Evolutionary conservation across 495 filamentous ascomycete genomes (phyloP).

Genomic region (Acidomyces sp.): DNA sequence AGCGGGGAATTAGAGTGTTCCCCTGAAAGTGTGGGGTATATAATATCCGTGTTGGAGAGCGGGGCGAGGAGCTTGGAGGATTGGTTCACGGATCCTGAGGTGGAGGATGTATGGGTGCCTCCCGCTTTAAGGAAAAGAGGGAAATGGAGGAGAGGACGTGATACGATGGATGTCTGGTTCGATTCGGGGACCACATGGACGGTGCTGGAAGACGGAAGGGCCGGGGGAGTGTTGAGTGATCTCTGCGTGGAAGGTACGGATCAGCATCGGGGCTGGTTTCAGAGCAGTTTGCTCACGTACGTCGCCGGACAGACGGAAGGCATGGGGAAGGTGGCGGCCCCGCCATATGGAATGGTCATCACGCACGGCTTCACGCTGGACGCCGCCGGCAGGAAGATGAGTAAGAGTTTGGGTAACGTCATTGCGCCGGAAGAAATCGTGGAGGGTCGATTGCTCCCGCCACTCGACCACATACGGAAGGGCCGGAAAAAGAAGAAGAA

Average conservation of each 20-base stretch:
- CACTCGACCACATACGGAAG: conserved; percentile 41
- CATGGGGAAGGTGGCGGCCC: conserved; percentile 13
- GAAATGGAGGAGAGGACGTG: conserved; percentile 60
- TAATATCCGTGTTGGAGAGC: conserved; percentile 65
- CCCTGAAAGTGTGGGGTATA: conserved; percentile 67
- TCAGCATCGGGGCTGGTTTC: conserved; percentile 97
- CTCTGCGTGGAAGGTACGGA: conserved; percentile 89
- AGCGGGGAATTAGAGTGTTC: conserved; percentile 55
- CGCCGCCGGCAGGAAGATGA: conserved; percentile 87
- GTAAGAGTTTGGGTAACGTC: conserved; percentile 89
- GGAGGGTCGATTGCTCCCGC: conserved; percentile 56
- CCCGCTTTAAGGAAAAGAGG: conserved; percentile 36
- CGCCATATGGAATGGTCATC: conserved; percentile 74
- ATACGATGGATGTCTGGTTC: conserved; percentile 99
- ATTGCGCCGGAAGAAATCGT: conserved; percentile 73
- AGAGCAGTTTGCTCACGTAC: conserved; percentile 89
- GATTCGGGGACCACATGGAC: conserved; percentile 97
- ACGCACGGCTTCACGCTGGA: conserved; percentile 95
- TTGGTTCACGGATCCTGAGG: conserved; percentile 76
- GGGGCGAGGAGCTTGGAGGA: conserved; percentile 69
- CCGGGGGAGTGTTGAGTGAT: conserved; percentile 44
- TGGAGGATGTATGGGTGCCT: conserved; percentile 64
- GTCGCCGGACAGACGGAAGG: conserved; percentile 45
- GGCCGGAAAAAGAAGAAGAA: conserved; percentile 35
- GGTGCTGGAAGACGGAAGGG: conserved; percentile 35